These are phyloP conservation scores for Phytopythium ostracodes DNA, from an alignment of 352 stramenopile genomes.

Conservation along the genomic window DNA sequence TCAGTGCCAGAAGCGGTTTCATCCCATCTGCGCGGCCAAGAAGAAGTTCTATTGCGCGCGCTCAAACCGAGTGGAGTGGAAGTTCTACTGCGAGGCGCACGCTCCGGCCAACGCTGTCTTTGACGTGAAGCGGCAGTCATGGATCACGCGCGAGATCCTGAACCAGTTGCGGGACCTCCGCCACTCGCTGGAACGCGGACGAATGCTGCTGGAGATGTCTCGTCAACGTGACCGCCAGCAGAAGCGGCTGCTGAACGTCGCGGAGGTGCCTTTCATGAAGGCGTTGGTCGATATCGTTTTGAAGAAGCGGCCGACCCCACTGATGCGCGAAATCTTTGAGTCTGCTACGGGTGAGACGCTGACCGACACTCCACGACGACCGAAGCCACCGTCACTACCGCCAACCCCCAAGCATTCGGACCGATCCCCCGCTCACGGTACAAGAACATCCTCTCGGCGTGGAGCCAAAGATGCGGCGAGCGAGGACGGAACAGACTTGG, in stretches of 20 bases:
- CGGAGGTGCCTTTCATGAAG: slow-evolving; percentile 57
- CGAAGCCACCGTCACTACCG: slow-evolving; percentile 14
- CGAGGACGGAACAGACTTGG: slow-evolving; percentile 3
- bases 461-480: not conserved
- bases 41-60: slow-evolving; percentile 60
- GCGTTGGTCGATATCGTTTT: slow-evolving; percentile 65
- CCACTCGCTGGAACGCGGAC: slow-evolving; percentile 68
- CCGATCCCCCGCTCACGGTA: not conserved
- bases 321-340: slow-evolving; percentile 72
- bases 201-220: slow-evolving; percentile 85
- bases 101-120: slow-evolving; percentile 61
- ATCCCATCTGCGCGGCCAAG: slow-evolving; percentile 67
- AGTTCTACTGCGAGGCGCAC: slow-evolving; percentile 74
- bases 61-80: slow-evolving; percentile 61
- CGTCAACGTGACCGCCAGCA: slow-evolving; percentile 83
- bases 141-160: slow-evolving; percentile 76
- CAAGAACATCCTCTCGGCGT: not conserved
- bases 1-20: slow-evolving; percentile 61
- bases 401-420: slow-evolving; percentile 6
- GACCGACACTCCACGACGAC: slow-evolving; percentile 39
- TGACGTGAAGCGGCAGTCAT: slow-evolving; percentile 65
- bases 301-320: slow-evolving; percentile 62
- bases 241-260: slow-evolving; percentile 68
- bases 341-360: slow-evolving; percentile 53
- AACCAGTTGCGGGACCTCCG: slow-evolving; percentile 71